Conservation (phyloP, 148 eudicot genomes). For the Camellia japonica region DNA sequence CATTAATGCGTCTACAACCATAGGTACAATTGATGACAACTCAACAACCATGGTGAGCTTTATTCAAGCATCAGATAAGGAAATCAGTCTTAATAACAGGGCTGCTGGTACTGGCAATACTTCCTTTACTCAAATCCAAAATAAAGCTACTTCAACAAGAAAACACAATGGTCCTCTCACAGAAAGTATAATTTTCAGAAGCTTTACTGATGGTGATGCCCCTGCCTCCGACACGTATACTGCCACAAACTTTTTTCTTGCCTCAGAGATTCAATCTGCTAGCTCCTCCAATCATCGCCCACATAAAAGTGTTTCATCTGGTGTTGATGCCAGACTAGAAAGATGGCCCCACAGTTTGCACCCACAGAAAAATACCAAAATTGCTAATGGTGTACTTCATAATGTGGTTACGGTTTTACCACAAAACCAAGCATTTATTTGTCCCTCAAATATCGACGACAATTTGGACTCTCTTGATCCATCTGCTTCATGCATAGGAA, state of each 20-base stretch:
- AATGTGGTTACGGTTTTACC: slow-evolving; percentile 15
- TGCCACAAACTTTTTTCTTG: slow-evolving; percentile 19
- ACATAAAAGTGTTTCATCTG: slow-evolving; percentile 15
- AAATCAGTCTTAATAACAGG: slow-evolving; percentile 9
- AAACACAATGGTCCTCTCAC: slow-evolving; percentile 39
- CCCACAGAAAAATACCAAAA: slow-evolving; percentile 7
- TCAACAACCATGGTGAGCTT: slow-evolving; percentile 12
- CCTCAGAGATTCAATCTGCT: slow-evolving; percentile 28
- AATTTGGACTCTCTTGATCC: slow-evolving; percentile 17
- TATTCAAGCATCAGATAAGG: slow-evolving; percentile 18
- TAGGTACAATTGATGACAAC: slow-evolving; percentile 26
- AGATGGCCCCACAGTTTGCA: slow-evolving; percentile 16
- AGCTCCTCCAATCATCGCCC: slow-evolving; percentile 10
- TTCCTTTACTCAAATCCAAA: slow-evolving; percentile 18
- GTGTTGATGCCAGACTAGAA: slow-evolving; percentile 19
- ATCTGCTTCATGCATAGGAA: slow-evolving; percentile 8
- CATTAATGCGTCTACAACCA: slow-evolving; percentile 16
- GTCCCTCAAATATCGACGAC: slow-evolving; percentile 6
- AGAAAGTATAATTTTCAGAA: slow-evolving; percentile 52
- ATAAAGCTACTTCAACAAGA: slow-evolving; percentile 19
- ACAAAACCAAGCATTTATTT: slow-evolving; percentile 18
- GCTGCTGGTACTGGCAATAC: slow-evolving; percentile 19
- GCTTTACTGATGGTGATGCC: slow-evolving; percentile 25
- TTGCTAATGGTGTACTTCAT: slow-evolving; percentile 19
- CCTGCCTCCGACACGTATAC: slow-evolving; percentile 23